Evolutionary conservation across 2,329 filamentous ascomycete genomes (phyloP).

Genomic region (Sclerotinia trifoliorum): DNA sequence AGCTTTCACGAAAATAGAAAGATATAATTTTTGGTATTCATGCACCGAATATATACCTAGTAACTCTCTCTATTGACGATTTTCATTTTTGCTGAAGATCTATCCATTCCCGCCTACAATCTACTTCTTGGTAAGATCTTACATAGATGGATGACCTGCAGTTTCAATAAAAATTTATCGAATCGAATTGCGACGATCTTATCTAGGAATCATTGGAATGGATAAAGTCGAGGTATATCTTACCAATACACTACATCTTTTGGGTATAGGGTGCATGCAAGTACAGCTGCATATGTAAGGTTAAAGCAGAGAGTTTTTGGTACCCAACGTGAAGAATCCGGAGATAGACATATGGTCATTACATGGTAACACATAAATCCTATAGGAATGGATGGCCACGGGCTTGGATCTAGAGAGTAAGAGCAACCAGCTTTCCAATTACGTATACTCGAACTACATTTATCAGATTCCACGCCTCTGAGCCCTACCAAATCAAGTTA

Average conservation of each 20-base stretch:
- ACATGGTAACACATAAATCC: not conserved
- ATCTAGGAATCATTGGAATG: no score
- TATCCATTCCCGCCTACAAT: not conserved
- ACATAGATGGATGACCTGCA: not conserved
- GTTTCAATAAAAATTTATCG: no score
- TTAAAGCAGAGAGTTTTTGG: not conserved
- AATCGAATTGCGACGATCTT: not conserved
- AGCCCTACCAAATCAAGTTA: no score
- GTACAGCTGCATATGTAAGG: slow-evolving; percentile 1
- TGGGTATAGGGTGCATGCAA: not conserved
- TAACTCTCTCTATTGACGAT: not conserved
- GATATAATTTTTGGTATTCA: not conserved
- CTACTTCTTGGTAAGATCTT: not conserved
- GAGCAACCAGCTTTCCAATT: no score
- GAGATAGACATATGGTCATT: not conserved
- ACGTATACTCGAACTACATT: no score
- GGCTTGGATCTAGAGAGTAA: no score
- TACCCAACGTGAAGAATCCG: not conserved
- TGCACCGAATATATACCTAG: no score
- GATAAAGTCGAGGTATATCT: no score
- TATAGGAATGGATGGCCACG: not conserved
- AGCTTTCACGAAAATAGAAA: not conserved
- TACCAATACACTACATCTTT: not conserved
- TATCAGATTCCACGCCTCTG: no score
- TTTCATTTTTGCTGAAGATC: not conserved